Evolutionary conservation across 2,329 filamentous ascomycete genomes (phyloP), one percentile per base, ranked within the genome.

Genomic region (Colletotrichum sp.): DNA sequence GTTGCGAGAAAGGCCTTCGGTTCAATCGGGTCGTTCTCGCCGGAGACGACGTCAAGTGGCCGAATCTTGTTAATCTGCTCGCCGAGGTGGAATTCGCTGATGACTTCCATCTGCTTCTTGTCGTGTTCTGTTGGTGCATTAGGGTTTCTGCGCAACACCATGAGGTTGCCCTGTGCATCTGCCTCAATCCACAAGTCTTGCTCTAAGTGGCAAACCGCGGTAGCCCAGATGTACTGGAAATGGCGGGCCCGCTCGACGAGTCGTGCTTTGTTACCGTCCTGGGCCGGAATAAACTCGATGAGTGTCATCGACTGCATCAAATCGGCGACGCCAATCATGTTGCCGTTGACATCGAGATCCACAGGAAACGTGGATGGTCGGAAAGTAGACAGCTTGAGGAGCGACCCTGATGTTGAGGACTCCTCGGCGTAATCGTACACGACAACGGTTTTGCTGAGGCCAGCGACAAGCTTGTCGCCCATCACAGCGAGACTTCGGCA

Each of bases 31-130:
- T 94, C 92, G 78, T 89, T 92, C 38, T 91, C 86, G 21, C 89
- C 89, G 5, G 92, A 88, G 32, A 91, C 89, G 12, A 97, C 91
- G 70, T 93, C 89, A 21, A 98, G 91, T 32, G 91, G 91, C 26
- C 93, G 91, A 71, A 98, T 98, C 36, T 92, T 91, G 82, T 99
- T 99, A 71, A 98, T 95, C 91, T 97, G 95, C 83, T 99, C 96
- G 2, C 97, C 96, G 12, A 99, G 88, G 60, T 94, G 92, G 77
- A 98, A 92, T 83, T 98, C 96, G 75, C 94, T 93, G 1, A 92
- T 95, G 7, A 96, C 88, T 56, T 95, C 90, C 78, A 98, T 85
- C 32, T 92, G 89, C 66, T 90, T 90, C 75, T 89, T 91, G 79
- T 98, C 95, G 68, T 97, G 93, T 2, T 91, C 89, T 1, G 93